Conservation (phyloP, 1,284 basidiomycete species). For the Apiotrichum mycotoxinovorans region DNA sequence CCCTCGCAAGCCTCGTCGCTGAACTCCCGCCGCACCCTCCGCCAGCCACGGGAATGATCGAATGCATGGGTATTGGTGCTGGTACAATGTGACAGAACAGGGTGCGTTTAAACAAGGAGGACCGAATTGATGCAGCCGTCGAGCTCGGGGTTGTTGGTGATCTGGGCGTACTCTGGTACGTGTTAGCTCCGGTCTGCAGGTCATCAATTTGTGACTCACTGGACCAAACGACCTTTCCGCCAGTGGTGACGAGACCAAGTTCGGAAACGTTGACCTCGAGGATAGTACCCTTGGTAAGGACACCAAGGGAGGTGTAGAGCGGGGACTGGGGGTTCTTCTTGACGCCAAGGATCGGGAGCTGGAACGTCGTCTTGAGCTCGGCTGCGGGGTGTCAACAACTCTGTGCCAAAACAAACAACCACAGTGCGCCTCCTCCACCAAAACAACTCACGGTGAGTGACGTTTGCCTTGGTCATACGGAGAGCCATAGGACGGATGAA, state of each 20-base stretch:
- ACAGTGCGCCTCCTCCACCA: neutral
- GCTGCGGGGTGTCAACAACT: slow-evolving; percentile 55
- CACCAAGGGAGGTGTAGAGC: slow-evolving; percentile 84
- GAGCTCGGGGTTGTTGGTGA: slow-evolving; percentile 94
- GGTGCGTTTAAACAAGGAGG: slow-evolving; percentile 53
- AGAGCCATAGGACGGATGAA: slow-evolving; percentile 97
- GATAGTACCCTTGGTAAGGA: slow-evolving; percentile 97
- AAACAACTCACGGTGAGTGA: slow-evolving; percentile 84
- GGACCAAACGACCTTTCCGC: slow-evolving; percentile 79
- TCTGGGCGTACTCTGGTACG: slow-evolving; percentile 81
- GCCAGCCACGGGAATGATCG: neutral
- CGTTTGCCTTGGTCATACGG: slow-evolving; percentile 96
- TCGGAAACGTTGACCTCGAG: slow-evolving; percentile 98
- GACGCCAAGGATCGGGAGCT: slow-evolving; percentile 94
- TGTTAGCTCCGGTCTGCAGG: slow-evolving; percentile 59
- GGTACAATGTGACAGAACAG: slow-evolving; percentile 10
- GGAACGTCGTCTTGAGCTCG: slow-evolving; percentile 97
- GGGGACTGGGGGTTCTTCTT: slow-evolving; percentile 99
- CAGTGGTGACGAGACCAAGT: slow-evolving; percentile 96
- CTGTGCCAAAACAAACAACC: neutral
- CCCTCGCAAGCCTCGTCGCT: too few species aligned
- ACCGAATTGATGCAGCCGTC: slow-evolving; percentile 96
- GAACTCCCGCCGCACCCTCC: too few species aligned
- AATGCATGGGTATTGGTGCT: slow-evolving; percentile 17
- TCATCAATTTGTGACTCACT: slow-evolving; percentile 39